phyloP scores from a whole-genome alignment of 1,284 basidiomycete species.

The Hymenochaete sp. region DNA sequence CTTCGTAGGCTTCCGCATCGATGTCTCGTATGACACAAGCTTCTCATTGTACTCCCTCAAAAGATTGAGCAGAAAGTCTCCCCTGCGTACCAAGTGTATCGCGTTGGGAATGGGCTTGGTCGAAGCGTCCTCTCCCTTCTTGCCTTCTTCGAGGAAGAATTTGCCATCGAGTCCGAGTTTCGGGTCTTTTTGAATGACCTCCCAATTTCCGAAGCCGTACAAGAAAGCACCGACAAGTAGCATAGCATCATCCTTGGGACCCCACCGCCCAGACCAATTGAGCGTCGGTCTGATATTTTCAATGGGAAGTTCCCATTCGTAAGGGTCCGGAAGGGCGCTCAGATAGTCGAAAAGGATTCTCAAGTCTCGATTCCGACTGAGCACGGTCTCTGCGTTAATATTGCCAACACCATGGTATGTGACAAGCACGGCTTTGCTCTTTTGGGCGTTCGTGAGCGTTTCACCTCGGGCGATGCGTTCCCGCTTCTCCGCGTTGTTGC shows the following conservation, averaged over 20 bases:
- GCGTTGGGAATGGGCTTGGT: conserved; percentile 87
- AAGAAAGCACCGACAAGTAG: conserved; percentile 88
- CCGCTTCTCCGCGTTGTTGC: conserved; percentile 77
- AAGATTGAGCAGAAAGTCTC: conserved; percentile 87
- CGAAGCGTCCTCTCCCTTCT: conserved; percentile 76
- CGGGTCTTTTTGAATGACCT: conserved; percentile 85
- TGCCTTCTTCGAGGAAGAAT: conserved; percentile 96
- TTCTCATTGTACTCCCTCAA: conserved; percentile 92
- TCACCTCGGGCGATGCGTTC: conserved; percentile 75
- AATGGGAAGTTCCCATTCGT: conserved; percentile 81
- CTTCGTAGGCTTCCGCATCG: conserved; percentile 52
- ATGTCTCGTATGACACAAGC: conserved; percentile 66
- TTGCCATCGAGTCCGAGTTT: conserved; percentile 81
- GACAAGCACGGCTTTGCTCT: conserved; percentile 93
- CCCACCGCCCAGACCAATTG: conserved; percentile 96
- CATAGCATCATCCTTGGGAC: conserved; percentile 87
- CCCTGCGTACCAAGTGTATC: conserved; percentile 94
- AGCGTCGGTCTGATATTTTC: conserved; percentile 90
- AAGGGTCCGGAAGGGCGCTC: conserved; percentile 57
- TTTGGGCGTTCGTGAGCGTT: conserved; percentile 75
- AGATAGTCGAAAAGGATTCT: conserved; percentile 83
- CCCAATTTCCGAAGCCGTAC: conserved; percentile 97
- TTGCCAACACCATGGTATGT: conserved; percentile 84
- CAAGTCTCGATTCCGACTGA: conserved; percentile 85
- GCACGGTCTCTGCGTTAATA: conserved; percentile 96